Evolutionary conservation across 1,284 basidiomycete genomes (phyloP).

Genomic region (Microbotryum intermedium): DNA sequence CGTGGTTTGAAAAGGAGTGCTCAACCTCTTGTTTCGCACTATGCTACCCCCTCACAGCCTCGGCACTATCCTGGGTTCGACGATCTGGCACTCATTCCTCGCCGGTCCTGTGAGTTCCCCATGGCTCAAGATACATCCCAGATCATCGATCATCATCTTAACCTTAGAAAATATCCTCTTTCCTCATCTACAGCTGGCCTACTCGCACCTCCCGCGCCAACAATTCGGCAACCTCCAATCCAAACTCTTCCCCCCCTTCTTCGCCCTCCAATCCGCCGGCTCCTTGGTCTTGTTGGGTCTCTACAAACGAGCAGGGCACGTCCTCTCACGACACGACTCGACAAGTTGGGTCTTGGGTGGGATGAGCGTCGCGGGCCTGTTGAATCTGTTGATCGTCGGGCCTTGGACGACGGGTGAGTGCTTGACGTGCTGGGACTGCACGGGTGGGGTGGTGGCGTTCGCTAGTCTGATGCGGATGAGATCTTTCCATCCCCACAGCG

Average conservation of each 20-base stretch:
- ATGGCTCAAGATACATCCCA: neutral
- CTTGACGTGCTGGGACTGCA: too few relatives aligned
- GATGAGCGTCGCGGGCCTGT: conserved; percentile 14
- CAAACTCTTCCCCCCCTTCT: conserved; percentile 27
- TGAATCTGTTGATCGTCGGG: conserved; percentile 26
- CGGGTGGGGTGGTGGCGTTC: neutral
- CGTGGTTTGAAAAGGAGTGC: too few relatives aligned
- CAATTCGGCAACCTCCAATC: conserved; percentile 31
- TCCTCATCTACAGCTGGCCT: conserved; percentile 8
- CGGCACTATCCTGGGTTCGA: conserved; percentile 15
- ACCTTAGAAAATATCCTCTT: too few relatives aligned
- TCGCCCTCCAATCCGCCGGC: conserved; percentile 10
- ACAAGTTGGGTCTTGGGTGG: conserved; percentile 18
- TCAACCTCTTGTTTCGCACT: too few relatives aligned
- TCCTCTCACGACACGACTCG: conserved; percentile 1
- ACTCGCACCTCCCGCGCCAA: conserved; percentile 23
- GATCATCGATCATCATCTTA: neutral
- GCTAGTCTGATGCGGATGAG: neutral
- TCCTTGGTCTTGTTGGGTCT: conserved; percentile 13
- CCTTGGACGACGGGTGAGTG: conserved; percentile 26
- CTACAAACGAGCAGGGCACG: conserved; percentile 13
- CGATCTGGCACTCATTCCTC: conserved; percentile 22
- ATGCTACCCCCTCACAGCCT: neutral
- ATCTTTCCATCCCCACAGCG: neutral
- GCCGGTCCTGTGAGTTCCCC: conserved; percentile 8